These are phyloP conservation scores for Starmerella vitae DNA, from an alignment of 805 yeast species.

Conservation along the genomic window DNA sequence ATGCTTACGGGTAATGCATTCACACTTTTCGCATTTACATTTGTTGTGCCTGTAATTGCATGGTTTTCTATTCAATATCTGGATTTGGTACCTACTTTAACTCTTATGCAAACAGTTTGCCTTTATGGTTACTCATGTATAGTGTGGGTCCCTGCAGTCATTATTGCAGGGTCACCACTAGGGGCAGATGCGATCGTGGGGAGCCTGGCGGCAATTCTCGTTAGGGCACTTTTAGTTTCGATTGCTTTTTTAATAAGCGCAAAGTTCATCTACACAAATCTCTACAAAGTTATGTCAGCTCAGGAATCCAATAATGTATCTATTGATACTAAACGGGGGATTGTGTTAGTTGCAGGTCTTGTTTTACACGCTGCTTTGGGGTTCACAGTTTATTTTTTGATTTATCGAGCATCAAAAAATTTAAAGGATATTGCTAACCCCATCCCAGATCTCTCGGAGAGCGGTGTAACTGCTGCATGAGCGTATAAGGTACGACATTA, in stretches of 20 bases:
- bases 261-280: conserved; percentile 23
- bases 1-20: conserved; percentile 54
- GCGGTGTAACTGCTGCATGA: too few species aligned
- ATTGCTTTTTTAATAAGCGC: conserved; percentile 41
- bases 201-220: conserved; percentile 30
- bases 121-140: conserved; percentile 76
- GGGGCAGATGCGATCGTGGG: conserved; percentile 35
- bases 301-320: conserved; percentile 16
- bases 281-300: conserved; percentile 27
- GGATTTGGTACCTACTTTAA: conserved; percentile 35
- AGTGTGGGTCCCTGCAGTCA: conserved; percentile 74
- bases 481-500: too few species aligned
- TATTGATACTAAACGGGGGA: conserved; percentile 14
- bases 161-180: conserved; percentile 45
- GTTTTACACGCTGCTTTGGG: conserved; percentile 31
- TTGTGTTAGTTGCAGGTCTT: conserved; percentile 15
- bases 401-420: not conserved
- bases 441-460: too few species aligned
- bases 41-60: conserved; percentile 45
- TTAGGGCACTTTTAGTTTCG: conserved; percentile 52
- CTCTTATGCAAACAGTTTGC: conserved; percentile 47
- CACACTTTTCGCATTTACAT: conserved; percentile 63
- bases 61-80: conserved; percentile 42
- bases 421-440: not conserved
- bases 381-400: conserved; percentile 7